Base-by-base conservation (phyloP, 805 yeast genomes). In the Nakazawaea ambrosiae region DNA sequence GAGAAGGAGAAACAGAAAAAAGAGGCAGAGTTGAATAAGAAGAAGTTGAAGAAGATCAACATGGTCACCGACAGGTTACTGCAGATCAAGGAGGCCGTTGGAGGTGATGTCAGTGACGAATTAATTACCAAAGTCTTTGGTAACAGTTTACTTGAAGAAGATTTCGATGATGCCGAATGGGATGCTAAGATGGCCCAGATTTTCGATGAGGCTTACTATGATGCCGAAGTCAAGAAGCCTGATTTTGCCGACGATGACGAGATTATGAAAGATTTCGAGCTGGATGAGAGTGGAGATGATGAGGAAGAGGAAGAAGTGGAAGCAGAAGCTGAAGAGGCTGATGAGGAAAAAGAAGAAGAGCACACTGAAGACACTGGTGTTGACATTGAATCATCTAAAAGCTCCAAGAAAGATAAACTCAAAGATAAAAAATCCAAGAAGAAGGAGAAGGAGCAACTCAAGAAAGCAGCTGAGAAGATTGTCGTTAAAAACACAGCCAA, bases 101-200 rank as follows among this genome's bases (percentile, higher is more conserved):
- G 89, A 2, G 75, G 66, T 15, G 79, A 72, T 16, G 66, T 75
- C 16, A 68, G 68, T 16, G 82, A 80, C 43, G 81, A 75, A 27
- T 64, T 68, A 1, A 71, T 79, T 43, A 69, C 75, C 29, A 67
- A 65, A 35, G 85, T 81, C 20, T 76, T 89, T 50, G 86, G 89
- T 11, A 81, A 81, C 37, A 71, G 81, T 32, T 70, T 90, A 48
- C 63, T 92, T 44, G 83, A 84, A 29, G 94, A 83, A 35, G 97
- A 92, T 53, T 92, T 86, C 55, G 87, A 85, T 47, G 87, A 82
- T 50, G 73, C 80, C 20, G 95, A 86, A 44, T 92, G 97, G 97
- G 97, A 92, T 57, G 63, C 59, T 40, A 78, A 85, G 44, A 78
- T 92, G 80, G 75, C 81, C 33, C 82, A 83, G 53, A 75, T 90